Evolutionary conservation across 164 flowering plant genomes (phyloP).

Genomic region (Litsea cubeba): DNA sequence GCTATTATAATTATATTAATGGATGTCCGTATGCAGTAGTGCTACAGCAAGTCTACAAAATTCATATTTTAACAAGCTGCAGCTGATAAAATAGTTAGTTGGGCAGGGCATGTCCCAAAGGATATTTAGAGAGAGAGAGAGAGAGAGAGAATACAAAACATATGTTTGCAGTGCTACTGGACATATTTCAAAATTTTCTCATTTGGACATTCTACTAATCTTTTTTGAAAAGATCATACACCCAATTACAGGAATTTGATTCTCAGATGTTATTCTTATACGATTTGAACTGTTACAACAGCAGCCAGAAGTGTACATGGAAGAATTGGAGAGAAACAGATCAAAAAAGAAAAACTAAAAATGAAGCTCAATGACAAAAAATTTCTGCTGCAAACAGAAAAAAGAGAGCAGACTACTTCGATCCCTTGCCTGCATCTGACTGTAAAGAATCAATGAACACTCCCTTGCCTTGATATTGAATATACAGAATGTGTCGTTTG

Average conservation of each 20-base stretch:
- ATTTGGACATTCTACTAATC: no score
- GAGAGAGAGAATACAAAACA: no score
- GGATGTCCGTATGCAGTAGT: no score
- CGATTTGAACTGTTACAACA: background rate
- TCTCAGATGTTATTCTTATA: background rate
- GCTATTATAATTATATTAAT: no score
- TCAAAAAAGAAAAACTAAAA: background rate
- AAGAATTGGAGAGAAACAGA: background rate
- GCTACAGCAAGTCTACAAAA: no score
- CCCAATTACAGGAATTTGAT: slow-evolving; percentile 1
- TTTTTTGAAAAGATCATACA: background rate
- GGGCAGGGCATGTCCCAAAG: no score
- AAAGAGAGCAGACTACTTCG: slow-evolving; percentile 2
- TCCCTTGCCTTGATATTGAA: background rate
- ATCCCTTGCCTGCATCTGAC: slow-evolving; percentile 2
- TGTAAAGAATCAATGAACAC: background rate
- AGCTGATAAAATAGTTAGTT: no score
- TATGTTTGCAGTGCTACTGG: no score
- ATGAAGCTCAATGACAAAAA: background rate
- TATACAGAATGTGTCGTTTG: background rate
- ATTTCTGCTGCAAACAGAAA: background rate
- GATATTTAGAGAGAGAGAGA: no score
- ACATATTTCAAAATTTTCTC: no score
- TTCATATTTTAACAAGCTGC: no score
- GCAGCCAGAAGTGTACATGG: background rate